phyloP scores from a whole-genome alignment of 805 yeast species.

The Candida boidinii region DNA sequence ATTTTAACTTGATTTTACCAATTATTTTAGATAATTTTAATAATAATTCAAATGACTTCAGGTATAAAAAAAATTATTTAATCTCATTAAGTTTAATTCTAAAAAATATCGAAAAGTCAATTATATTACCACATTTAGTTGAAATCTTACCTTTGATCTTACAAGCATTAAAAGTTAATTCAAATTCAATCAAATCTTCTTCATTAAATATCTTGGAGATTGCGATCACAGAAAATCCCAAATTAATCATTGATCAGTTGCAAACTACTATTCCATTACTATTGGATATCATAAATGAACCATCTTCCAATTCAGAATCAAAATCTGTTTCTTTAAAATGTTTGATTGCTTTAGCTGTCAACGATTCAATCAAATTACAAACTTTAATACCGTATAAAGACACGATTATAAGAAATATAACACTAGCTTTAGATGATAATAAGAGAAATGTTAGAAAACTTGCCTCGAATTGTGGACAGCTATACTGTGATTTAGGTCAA shows the following conservation, averaged over 20 bases:
- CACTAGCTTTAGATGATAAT: conserved; percentile 57
- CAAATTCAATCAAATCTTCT: conserved; percentile 15
- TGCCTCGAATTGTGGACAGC: conserved; percentile 75
- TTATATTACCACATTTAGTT: conserved; percentile 56
- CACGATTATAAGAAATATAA: conserved; percentile 38
- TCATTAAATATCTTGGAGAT: conserved; percentile 17
- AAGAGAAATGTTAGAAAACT: conserved; percentile 67
- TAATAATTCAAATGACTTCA: conserved; percentile 6
- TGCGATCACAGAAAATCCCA: conserved; percentile 45
- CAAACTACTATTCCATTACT: conserved; percentile 49
- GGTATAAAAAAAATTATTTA: conserved; percentile 42
- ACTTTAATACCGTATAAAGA: conserved; percentile 43
- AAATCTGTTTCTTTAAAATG: conserved; percentile 51
- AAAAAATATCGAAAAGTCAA: conserved; percentile 51
- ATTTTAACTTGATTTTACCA: conserved; percentile 56
- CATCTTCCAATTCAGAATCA: conserved; percentile 29
- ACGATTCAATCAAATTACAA: conserved; percentile 28
- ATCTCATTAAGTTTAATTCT: conserved; percentile 61
- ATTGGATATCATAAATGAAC: conserved; percentile 25
- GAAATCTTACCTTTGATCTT: conserved; percentile 64
- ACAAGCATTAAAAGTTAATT: conserved; percentile 37
- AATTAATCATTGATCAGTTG: conserved; percentile 44
- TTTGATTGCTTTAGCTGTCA: conserved; percentile 38
- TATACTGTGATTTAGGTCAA: conserved; percentile 46
- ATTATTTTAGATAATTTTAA: conserved; percentile 40